Evolutionary conservation across 2,329 filamentous ascomycete species (phyloP), one percentile per base, ranked within the genome.

Genomic region (Colletotrichum trifolii): DNA sequence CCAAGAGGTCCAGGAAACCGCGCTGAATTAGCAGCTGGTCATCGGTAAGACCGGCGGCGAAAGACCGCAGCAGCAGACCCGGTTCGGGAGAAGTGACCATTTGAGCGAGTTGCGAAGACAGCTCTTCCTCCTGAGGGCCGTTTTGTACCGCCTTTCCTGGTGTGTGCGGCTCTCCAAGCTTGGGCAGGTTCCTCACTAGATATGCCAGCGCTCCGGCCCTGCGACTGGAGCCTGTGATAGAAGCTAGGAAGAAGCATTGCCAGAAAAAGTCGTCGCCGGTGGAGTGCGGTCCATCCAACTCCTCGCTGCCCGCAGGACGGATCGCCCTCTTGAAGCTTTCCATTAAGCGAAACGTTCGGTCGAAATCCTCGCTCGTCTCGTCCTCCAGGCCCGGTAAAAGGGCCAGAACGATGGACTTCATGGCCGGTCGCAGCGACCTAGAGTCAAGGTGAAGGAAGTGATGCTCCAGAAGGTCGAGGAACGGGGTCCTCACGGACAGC

Each of bases 361-460:
- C 95, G 76, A 98, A 99, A 74, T 99, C 96, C 74, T 99, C 96
- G 69, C 94, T 96, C 8, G 93, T 96, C 76, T 98, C 96, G 70
- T 99, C 96, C 76, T 99, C 96, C 3, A 99, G 79, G 0, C 94
- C 96, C 0, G 96, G 96, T 3, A 99, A 82, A 36, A 99, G 82
- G n/a, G 93, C 91, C 17, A 99, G 81, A 66, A 98, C 89, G 12
- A 98, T 87, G 8, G 94, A 91, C 77, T 97, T 97, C 78, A 98
- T 85, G 1, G 95, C 94, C 4, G 96, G 94, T 13, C 95, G 88
- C 49, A 99, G 82, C 7, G 91, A 86, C 62, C 84, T 83, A 38
- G 89, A 82, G 68, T 94, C 86, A 39, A 97, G 77, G 49, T 85
- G 84, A 34, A 97, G 81, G 57, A 99, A 88, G 75, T 96, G 87